These are phyloP conservation scores for Chalciporus sp. DNA, from an alignment of 1,284 basidiomycete species.

Conservation along the genomic window DNA sequence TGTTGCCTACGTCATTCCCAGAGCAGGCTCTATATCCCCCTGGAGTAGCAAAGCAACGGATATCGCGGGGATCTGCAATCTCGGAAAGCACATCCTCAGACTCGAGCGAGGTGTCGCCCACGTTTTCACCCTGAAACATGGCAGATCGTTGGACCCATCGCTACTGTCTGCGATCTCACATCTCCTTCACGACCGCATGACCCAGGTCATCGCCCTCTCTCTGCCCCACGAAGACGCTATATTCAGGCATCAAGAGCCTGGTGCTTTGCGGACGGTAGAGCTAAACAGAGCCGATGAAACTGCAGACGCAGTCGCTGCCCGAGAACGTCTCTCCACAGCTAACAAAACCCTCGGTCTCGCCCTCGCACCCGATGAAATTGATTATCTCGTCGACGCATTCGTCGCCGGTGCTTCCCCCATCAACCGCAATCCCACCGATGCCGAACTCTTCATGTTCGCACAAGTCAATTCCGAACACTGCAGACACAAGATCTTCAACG, in stretches of 20 bases:
- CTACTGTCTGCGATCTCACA: constrained; percentile 58
- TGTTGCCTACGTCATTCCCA: constrained; percentile 76
- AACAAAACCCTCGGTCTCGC: constrained; percentile 91
- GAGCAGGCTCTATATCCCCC: constrained; percentile 82
- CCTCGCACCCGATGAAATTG: constrained; percentile 87
- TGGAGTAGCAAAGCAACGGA: constrained; percentile 99
- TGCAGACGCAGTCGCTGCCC: constrained; percentile 40
- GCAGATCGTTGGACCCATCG: constrained; percentile 42
- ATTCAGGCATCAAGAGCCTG: constrained; percentile 73
- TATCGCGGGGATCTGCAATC: constrained; percentile 86
- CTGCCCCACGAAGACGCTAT: constrained; percentile 64
- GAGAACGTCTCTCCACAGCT: constrained; percentile 68
- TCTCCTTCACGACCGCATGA: constrained; percentile 95
- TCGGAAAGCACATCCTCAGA: constrained; percentile 71
- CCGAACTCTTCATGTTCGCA: constrained; percentile 99
- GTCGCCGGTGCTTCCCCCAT: constrained; percentile 66
- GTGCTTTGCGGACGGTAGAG: constrained; percentile 73
- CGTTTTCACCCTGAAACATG: constrained; percentile 57
- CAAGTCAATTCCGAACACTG: constrained; percentile 99
- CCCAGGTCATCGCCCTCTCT: constrained; percentile 70
- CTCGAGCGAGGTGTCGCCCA: constrained; percentile 86
- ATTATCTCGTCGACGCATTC: constrained; percentile 92
- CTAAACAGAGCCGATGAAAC: constrained; percentile 41
- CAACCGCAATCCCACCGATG: constrained; percentile 88
- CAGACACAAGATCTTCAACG: constrained; percentile 99